A percentile compares a stretch with the other conserved stretches of the same genome.
phyloP scores from a whole-genome alignment of 164 flowering plant species.

The Cinnamomum micranthum region DNA sequence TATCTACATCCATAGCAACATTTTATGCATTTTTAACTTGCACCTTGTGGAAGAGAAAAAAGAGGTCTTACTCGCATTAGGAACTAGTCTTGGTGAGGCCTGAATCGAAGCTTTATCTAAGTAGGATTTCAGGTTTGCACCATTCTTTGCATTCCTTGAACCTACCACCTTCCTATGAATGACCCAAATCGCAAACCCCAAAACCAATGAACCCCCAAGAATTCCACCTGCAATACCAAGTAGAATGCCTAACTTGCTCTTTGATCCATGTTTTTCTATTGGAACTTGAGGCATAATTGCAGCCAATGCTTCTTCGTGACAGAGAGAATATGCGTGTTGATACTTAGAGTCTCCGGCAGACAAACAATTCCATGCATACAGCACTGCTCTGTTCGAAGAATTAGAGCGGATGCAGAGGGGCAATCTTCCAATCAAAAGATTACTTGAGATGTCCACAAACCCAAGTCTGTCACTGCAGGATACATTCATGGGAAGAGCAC shows the following conservation, averaged over 20 bases:
- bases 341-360: slow-evolving; percentile 27
- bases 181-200: slow-evolving; percentile 34
- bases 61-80: slow-evolving; percentile 47
- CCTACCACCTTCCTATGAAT: slow-evolving; percentile 26
- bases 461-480: slow-evolving; percentile 43
- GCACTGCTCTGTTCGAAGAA: slow-evolving; percentile 35
- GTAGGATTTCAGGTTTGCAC: slow-evolving; percentile 25
- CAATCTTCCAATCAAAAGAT: slow-evolving; percentile 54
- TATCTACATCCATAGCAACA: background rate
- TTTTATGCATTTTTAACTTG: background rate
- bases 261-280: slow-evolving; percentile 21
- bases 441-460: slow-evolving; percentile 67
- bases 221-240: slow-evolving; percentile 52
- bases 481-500: slow-evolving; percentile 33
- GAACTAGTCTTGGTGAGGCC: slow-evolving; percentile 28
- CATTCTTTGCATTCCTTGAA: slow-evolving; percentile 11
- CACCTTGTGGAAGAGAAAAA: background rate
- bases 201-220: slow-evolving; percentile 22
- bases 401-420: slow-evolving; percentile 54
- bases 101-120: slow-evolving; percentile 31
- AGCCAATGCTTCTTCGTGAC: slow-evolving; percentile 68
- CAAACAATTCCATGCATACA: slow-evolving; percentile 63
- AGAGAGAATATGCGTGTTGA: slow-evolving; percentile 52
- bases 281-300: slow-evolving; percentile 46
- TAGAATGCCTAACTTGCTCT: slow-evolving; percentile 42